phyloP scores from a whole-genome alignment of 352 stramenopile genomes.

The Pythium guiyangense region DNA sequence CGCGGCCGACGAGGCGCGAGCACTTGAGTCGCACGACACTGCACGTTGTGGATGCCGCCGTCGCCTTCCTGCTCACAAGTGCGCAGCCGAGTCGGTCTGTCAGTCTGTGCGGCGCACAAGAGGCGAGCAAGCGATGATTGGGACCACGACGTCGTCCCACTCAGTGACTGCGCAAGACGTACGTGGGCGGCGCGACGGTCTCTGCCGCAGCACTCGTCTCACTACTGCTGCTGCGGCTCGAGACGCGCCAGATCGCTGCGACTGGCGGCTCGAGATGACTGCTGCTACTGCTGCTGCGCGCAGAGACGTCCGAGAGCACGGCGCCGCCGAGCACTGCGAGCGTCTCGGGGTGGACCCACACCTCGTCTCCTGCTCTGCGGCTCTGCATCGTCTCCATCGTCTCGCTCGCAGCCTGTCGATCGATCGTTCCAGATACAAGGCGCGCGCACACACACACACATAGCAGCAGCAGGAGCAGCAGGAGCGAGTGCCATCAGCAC shows the following conservation, averaged over 20 bases:
- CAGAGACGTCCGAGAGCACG: constrained; percentile 20
- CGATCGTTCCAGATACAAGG: not conserved
- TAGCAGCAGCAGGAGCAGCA: not conserved
- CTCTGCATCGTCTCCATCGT: constrained; percentile 14
- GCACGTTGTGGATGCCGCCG: constrained; percentile 15
- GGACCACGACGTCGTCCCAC: no score
- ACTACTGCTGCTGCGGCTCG: constrained; percentile 2
- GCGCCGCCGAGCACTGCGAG: constrained; percentile 57
- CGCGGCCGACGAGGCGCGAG: constrained; percentile 24
- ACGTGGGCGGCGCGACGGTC: not conserved
- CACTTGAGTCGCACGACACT: constrained; percentile 40
- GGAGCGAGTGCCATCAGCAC: no score
- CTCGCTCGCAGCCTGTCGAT: not conserved
- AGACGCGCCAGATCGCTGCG: constrained; percentile 30
- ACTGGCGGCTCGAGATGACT: constrained; percentile 39
- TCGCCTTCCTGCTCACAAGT: constrained; percentile 7
- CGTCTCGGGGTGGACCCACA: constrained; percentile 64
- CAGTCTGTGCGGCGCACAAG: not conserved
- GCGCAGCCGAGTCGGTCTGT: no score
- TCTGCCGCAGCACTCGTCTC: not conserved
- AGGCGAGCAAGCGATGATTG: no score
- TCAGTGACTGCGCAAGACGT: no score
- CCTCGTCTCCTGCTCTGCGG: constrained; percentile 44
- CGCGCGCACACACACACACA: no score
- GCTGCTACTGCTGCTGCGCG: constrained; percentile 8